Base-by-base conservation (phyloP, 805 yeast species). In the Yarrowia phangngaensis region DNA sequence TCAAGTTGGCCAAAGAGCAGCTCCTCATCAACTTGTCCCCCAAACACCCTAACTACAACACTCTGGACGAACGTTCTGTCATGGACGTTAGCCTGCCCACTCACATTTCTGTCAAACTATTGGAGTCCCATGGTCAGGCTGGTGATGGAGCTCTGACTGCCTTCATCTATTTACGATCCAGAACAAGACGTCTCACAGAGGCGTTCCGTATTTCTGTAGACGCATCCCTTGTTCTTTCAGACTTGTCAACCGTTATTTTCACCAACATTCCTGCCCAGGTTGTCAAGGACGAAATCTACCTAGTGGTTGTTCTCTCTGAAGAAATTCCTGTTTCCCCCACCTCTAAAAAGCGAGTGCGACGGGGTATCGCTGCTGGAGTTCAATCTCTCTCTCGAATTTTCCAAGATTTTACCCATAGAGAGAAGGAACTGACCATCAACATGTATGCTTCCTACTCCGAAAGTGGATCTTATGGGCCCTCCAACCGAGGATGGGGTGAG, bases 301-400 rank as follows among this genome's bases (percentile, higher is more conserved):
- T 87, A 55, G 94, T 82, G 28, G 90, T 86, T 0, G 74, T 82
- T 4, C 67, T 87, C 51, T 80, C 84, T 6, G 95, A 87, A 62
- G 79, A 76, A 36, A 72, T 84, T 41, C 73, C 75, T 29, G 64
- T 80, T 53, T n/a, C 48, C 51, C 13, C 63, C 65, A 26, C 51
- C 6, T 20, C 45, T 19, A 51, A 50, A 19, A 22, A 34, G 28
- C 34, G 12, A 15, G 73, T 82, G 38, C 79, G 84, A 59, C 80
- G 81, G 59, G 95, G 95, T 51, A 76, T 87, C 12, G 92, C 90
- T 28, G 89, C 88, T 3, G 96, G 96, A 63, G 92, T 83, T 12
- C 76, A 86, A 28, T 95, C 87, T 65, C 80, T 87, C 40, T 78
- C 92, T 4, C 74, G 95, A 56, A 75, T 85, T 17, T 84, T 87